Conservation (phyloP, 129 eudicot species). For the Deinandra increscens region DNA sequence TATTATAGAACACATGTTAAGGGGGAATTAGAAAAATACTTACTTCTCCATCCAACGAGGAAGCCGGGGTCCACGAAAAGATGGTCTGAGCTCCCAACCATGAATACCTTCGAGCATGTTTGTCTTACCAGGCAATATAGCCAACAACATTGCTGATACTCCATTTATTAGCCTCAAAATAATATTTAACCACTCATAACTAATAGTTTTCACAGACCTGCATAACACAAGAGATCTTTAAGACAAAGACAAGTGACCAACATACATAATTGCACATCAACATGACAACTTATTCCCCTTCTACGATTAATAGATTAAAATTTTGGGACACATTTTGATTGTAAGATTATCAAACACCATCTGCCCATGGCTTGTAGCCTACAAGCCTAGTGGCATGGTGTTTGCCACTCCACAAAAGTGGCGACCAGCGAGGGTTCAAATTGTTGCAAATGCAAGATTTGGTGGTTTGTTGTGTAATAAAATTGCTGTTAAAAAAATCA, state of each 20-base stretch:
- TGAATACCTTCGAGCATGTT: constrained; percentile 93
- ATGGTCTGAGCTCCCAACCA: constrained; percentile 98
- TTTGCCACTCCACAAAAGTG: too few relatives aligned
- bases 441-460: too few relatives aligned
- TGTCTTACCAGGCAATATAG: constrained; percentile 83
- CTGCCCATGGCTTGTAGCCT: too few relatives aligned
- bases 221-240: constrained; percentile 13
- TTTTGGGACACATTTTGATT: background rate
- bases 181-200: constrained; percentile 76
- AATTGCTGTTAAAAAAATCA: too few relatives aligned
- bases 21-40: constrained; percentile 26
- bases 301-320: background rate
- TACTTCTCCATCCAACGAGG: constrained; percentile 99
- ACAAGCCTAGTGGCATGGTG: too few relatives aligned
- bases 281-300: background rate
- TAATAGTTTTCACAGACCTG: constrained; percentile 95
- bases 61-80: constrained; percentile 92
- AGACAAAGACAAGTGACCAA: background rate
- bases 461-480: too few relatives aligned
- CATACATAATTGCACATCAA: constrained; percentile 11
- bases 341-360: background rate
- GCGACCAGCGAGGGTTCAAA: too few relatives aligned
- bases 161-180: constrained; percentile 87
- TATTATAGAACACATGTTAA: background rate
- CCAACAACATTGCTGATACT: constrained; percentile 76